Evolutionary conservation across 2,329 filamentous ascomycete genomes (phyloP), one percentile per base, ranked within the genome.

Genomic region (Coniochaeta ligniaria): DNA sequence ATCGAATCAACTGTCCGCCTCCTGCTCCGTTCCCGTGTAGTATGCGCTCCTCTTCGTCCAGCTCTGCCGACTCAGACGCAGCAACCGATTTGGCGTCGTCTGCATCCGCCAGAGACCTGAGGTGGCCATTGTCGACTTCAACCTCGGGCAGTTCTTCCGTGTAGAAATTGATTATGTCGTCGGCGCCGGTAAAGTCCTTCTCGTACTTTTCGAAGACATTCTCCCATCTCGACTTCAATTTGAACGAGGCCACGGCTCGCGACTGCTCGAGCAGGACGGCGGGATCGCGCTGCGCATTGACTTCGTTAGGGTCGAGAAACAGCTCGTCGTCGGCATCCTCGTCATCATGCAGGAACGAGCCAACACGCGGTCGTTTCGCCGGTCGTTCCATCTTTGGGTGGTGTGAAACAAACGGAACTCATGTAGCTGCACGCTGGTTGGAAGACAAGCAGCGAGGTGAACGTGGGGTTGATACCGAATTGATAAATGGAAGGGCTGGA

Each of bases 81-180:
- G 33, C 50, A 22, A 57, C 26, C 20, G 31, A 57, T 62, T 54
- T 60, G 43, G 60, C 62, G 16, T 67, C 61, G 31, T 63, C 60
- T 26, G 57, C 62, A 63, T 63, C 61, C 36, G 62, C 64, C 14
- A 63, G 58, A 78, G 65, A 82, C 58, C 83, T 72, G 59, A 97
- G 72, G 75, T 98, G 95, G 0, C 95, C 94, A 78, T 96, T 95
- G 73, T 98, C 83, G 60, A 97, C 87, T n/a, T 96, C 81, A 55
- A 98, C 86, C 61, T 90, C 80, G 59, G 91, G 92, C 20, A 47
- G 43, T 16, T 52, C 47, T 4, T 26, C 22, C 0, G 90, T 94
- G 57, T 80, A 79, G 60, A 96, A 79, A 72, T 98, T 91, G 68
- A 98, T 92, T 75, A 96, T 92, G 73, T 98, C 94, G 59, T 89